These are phyloP conservation scores for Echeveria elegans DNA, from an alignment of 164 flowering plant species.

Conservation along the genomic window DNA sequence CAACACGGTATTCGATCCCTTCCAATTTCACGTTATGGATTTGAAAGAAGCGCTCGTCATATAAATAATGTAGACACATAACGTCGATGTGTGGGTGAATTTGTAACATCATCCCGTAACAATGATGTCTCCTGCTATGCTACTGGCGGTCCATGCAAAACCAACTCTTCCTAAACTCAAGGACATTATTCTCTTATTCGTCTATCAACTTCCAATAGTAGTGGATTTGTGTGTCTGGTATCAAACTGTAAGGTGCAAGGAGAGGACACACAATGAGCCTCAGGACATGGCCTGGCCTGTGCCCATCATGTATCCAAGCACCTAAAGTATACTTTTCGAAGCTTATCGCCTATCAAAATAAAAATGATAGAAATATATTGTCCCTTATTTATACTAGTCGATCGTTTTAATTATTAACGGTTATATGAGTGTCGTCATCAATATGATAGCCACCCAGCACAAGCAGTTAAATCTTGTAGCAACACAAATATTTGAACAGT, in stretches of 20 bases:
- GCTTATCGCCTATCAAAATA: neutral
- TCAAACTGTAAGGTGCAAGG: neutral
- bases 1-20: neutral
- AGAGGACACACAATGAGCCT: neutral
- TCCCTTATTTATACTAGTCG: too few relatives aligned
- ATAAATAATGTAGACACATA: too few relatives aligned
- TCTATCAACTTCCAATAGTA: neutral
- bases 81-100: too few relatives aligned
- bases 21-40: neutral
- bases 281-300: neutral
- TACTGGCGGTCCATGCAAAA: neutral
- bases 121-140: neutral
- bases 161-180: neutral
- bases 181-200: too few relatives aligned
- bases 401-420: too few relatives aligned
- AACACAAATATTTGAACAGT: too few relatives aligned
- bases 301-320: neutral
- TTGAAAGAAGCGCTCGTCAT: neutral
- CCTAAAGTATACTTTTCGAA: neutral
- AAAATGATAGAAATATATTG: neutral
- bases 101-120: neutral
- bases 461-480: too few relatives aligned
- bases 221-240: neutral
- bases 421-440: neutral
- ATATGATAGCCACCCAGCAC: neutral